Base-by-base conservation (phyloP, 2,329 filamentous ascomycete species). In the Nemania bipapillata region DNA sequence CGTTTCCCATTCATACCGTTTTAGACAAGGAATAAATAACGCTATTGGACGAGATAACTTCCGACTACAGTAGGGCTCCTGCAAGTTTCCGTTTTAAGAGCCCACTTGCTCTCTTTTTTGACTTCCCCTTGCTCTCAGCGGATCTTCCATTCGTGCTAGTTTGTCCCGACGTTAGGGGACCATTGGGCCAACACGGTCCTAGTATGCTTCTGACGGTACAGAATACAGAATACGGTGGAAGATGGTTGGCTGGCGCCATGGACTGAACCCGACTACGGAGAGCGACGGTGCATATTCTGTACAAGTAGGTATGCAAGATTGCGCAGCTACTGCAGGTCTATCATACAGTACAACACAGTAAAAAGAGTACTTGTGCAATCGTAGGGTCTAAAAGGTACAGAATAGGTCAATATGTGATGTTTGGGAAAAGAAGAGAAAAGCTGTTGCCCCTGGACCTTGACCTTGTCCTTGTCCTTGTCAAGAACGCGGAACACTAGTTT, bases 231-330 rank as follows among this genome's bases (percentile, higher is more conserved):
- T 56, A 53, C 53, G n/a, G 37, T 49, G 49, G n/a, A 55, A 55
- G 52, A 47, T 55, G 37, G 22, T 30, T 57, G 61, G 54, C 35
- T 54, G 26, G n/a, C 5, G 37, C 57, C 26, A 64, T 64, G 26
- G 22, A 32, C 24, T 4, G 32, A n/a, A 54, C 40, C 53, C 66
- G 57, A 45, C 50, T 32, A 22, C 37, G 53, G 58, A 66, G 49
- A 45, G 53, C 47, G 45, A 54, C 45, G 45, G 57, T 57, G 58
- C 62, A 65, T 58, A n/a, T n/a, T n/a, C n/a, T n/a, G n/a, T n/a
- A n/a, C n/a, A n/a, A n/a, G n/a, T n/a, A n/a, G n/a, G n/a, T n/a
- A 69, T 69, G 66, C 66, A 69, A 63, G 66, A 69, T 69, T 62
- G 22, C 63, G 55, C 64, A 57, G 55, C 64, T 53, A 67, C 64